Percentiles rank a stretch among this genome's conserved stretches.
These are phyloP conservation scores for Nicotiana paniculata DNA, from an alignment of 257 asterid genomes.

Conservation along the genomic window DNA sequence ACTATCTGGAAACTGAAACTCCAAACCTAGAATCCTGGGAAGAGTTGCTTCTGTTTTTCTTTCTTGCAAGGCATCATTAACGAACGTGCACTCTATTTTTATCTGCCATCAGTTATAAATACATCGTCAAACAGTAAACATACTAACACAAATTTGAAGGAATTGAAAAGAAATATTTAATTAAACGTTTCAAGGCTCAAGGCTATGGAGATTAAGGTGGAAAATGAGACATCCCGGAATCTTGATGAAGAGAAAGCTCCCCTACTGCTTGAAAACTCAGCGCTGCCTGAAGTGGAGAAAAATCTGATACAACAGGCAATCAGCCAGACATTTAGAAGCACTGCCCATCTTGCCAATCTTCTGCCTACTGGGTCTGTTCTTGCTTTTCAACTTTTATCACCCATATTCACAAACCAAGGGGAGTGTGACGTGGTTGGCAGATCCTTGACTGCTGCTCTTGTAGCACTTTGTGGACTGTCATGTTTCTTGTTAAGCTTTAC, in stretches of 20 bases:
- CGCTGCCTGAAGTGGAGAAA: slow-evolving; percentile 49
- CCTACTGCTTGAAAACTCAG: slow-evolving; percentile 38
- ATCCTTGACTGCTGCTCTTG: slow-evolving; percentile 46
- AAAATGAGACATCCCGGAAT: slow-evolving; percentile 24
- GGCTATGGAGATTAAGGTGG: slow-evolving; percentile 53
- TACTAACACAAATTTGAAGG: not conserved
- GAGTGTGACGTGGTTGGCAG: slow-evolving; percentile 55
- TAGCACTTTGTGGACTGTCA: slow-evolving; percentile 59
- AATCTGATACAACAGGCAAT: slow-evolving; percentile 74
- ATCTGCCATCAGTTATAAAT: slow-evolving; percentile 24
- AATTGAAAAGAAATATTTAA: not conserved
- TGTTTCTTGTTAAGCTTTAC: slow-evolving; percentile 69
- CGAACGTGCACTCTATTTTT: slow-evolving; percentile 30
- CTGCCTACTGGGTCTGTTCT: slow-evolving; percentile 90
- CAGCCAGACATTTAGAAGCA: slow-evolving; percentile 88
- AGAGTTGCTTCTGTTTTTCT: slow-evolving; percentile 17
- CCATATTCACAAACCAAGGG: slow-evolving; percentile 75
- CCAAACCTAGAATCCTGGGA: slow-evolving; percentile 7
- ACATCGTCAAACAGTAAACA: not conserved
- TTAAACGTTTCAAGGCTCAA: not conserved
- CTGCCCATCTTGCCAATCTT: slow-evolving; percentile 82
- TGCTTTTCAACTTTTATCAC: slow-evolving; percentile 66
- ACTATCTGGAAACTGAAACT: slow-evolving; percentile 9
- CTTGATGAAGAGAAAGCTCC: slow-evolving; percentile 34
- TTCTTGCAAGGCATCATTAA: slow-evolving; percentile 52